These are phyloP conservation scores for Trichoderma sp. DNA, from an alignment of 2,329 filamentous ascomycete species.

Conservation along the genomic window DNA sequence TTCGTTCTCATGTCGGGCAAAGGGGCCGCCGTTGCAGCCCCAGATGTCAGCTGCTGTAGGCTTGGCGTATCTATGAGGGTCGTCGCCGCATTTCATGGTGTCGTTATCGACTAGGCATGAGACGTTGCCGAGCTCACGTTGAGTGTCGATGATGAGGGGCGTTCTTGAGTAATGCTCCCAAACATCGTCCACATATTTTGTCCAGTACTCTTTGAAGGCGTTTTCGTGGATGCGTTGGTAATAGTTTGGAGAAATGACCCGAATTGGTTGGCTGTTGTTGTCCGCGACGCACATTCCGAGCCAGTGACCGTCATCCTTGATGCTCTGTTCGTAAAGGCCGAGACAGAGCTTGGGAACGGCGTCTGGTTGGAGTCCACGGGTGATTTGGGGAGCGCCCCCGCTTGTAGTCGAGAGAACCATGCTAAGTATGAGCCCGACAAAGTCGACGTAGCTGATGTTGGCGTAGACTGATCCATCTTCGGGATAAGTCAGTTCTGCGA, in stretches of 20 bases:
- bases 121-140: slow-evolving; percentile 39
- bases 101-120: slow-evolving; percentile 39
- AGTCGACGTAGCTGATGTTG: slow-evolving; percentile 53
- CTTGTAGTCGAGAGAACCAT: slow-evolving; percentile 42
- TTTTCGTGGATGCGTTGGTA: slow-evolving; percentile 37
- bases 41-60: slow-evolving; percentile 48
- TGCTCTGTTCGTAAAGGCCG: slow-evolving; percentile 38
- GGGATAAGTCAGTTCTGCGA: slow-evolving; percentile 49
- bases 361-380: slow-evolving; percentile 39
- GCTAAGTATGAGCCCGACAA: slow-evolving; percentile 50
- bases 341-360: slow-evolving; percentile 42
- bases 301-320: slow-evolving; percentile 43
- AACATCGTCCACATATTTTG: slow-evolving; percentile 45
- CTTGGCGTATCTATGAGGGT: slow-evolving; percentile 44
- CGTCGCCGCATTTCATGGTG: slow-evolving; percentile 41
- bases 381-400: slow-evolving; percentile 37
- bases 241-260: slow-evolving; percentile 45
- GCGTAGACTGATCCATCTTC: slow-evolving; percentile 40
- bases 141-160: slow-evolving; percentile 44
- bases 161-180: slow-evolving; percentile 42
- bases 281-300: slow-evolving; percentile 43
- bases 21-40: slow-evolving; percentile 50
- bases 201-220: slow-evolving; percentile 44
- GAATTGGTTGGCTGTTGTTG: slow-evolving; percentile 38
- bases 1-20: slow-evolving; percentile 38